Base-by-base conservation (phyloP, 352 stramenopile species). In the Plasmopara viticola region DNA sequence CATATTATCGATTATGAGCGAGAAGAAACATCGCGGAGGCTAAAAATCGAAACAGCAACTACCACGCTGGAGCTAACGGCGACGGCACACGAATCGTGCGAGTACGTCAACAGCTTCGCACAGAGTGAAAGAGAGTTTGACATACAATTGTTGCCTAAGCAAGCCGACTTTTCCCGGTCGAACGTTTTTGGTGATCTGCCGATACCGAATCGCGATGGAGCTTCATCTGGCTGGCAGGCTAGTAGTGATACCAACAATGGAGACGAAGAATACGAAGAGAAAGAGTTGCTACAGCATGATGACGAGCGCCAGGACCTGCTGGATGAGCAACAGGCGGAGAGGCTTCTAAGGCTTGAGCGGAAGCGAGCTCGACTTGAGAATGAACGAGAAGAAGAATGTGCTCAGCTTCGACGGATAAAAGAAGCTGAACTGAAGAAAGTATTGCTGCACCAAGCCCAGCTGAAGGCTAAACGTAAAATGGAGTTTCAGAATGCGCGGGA, bases 151-250 rank as follows among this genome's bases (percentile, higher is more conserved):
- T 37, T 74, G n/a, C 74, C 74, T 3, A 86, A 84, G 51, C 71
- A 75, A 8, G 74, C 76, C 2, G 76, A 89, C 29, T 89, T 89
- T 46, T 85, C 71, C 4, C 59, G 54, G 8, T 87, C 78, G 13
- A 86, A 86, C 46, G 87, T 89, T 60, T 89, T 87, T 51, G 68
- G 72, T 9, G 84, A 79, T 42, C 66, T 89, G 5, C 75, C 75
- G 5, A 44, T 52, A 14, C 60, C 64, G 10, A 78, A 78, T 35
- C 69, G 62, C 38, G 59, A 81, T 31, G 60, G 75, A 40, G 66
- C 70, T 30, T 53, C 70, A 6, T 73, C 62, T 40, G 64, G 68
- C 0, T 90, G 76, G 78, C 34, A 58, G 25, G 62, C 65, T 39
- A 76, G 78, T 31, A 86, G 74, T 56, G 78, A 76, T 1, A 50